Base-by-base conservation (phyloP, 441 rosid species). In the Corymbia calophylla region DNA sequence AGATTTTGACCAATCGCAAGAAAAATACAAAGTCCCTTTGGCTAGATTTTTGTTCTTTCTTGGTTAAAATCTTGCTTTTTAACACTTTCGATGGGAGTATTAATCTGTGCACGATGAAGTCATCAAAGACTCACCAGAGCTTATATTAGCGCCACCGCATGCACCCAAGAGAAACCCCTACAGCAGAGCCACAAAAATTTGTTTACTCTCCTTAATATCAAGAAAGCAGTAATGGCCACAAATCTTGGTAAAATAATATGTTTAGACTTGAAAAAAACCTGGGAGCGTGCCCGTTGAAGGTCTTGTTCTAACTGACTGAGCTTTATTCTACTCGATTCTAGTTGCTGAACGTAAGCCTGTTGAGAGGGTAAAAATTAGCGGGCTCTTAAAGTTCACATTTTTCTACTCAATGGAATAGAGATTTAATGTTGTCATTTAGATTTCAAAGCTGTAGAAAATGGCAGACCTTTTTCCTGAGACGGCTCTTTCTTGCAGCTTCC, bases 401-500 rank as follows among this genome's bases (percentile, higher is more conserved):
- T 53, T 13, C 51, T 47, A 49, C 48, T 53, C 53, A 14, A 58
- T 48, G 66, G 54, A 73, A 48, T n/a, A 25, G 39, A 16, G 29
- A 14, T 77, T 44, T 73, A 3, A 23, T 77, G 1, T 44, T 23
- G n/a, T 44, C 84, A 14, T 44, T 77, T 25, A 39, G 35, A 84
- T 23, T 89, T 11, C 54, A 64, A 88, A 73, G 86, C 29, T 29
- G 17, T 9, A 23, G 64, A 55, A 32, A 87, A 49, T 39, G 14
- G 29, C 56, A 62, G 29, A 94, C 97, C 94, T 96, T 96, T 93
- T 96, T 96, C 91, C 98, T 94, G 35, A 96, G 94, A 86, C 98
- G 96, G 90, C 98, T 96, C 92, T 96, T 96, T 89, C 94, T 94
- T 82, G 98, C 98, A 91, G 98, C 98, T 94, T 96, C 98, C 93